Base-by-base conservation (phyloP, 495 filamentous ascomycete species). In the Elaphomyces granulatus region DNA sequence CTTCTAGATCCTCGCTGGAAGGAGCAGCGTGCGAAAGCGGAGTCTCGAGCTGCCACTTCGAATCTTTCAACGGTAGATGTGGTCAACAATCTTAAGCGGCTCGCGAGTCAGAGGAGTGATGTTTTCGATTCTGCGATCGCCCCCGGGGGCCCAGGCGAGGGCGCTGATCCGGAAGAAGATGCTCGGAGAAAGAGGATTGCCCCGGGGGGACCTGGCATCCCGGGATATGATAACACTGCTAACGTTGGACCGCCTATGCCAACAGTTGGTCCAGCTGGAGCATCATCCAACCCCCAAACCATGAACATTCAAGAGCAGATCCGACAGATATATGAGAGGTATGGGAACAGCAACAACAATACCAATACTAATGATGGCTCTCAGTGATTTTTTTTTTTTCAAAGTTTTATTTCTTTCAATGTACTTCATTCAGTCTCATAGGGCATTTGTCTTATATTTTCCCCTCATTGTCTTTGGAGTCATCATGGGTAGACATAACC, bases 1-100 rank as follows among this genome's bases (percentile, higher is more conserved):
- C 71, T 96, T 10, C 76, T 98, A 36, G 90, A 96, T 54, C 87
- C 90, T 0, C 75, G 80, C 23, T 98, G 92, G 90, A 90, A 92
- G 58, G 86, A 95, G 54, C 86, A 96, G 56, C 81, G 83, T 38
- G 82, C 81, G 43, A 92, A 93, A 52, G 75, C 81, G 9, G 85
- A 93, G 16, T 76, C 80, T 8, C 75, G 90, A 41, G 83, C 75
- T 47, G 74, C 84, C 6, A 87, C 84, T 0, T 94, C 87, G 19
- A 95, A 94, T 45, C 64, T 98, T 3, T 82, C 77, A 3, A 93
- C 83, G 12, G 69, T 68, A 21, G 87, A 95, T 48, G 87, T 92
- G 18, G 87, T 86, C 43, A 83, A 81, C 54, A 96, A 98, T 51
- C 70, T 98, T 44, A 96, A 96, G 64, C 83, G 90, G n/a, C 71